Percentiles rank a stretch among this genome's conserved stretches.
phyloP scores from a whole-genome alignment of 768 basidiomycete genomes.

The Trametes cinnabarina region DNA sequence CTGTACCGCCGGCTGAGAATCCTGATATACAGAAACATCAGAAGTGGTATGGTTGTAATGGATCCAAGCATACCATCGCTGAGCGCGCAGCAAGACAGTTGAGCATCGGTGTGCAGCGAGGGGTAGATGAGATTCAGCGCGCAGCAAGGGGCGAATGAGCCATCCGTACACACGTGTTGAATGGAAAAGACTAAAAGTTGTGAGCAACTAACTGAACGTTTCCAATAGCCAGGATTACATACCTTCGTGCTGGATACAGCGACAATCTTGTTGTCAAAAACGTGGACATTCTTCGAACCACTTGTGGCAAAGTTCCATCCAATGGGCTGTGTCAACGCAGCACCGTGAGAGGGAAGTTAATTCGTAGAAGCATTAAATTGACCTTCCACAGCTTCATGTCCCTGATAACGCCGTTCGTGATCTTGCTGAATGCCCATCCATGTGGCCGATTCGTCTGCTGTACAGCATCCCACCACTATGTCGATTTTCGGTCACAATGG shows the following conservation, averaged over 20 bases:
- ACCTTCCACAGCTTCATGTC: constrained; percentile 47
- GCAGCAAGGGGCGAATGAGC: background rate
- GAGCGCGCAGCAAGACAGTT: background rate
- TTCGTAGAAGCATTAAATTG: background rate
- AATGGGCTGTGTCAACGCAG: constrained; percentile 37
- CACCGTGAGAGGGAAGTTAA: too few relatives aligned
- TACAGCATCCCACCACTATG: constrained; percentile 57
- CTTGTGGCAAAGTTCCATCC: constrained; percentile 59
- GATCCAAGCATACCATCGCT: constrained; percentile 37
- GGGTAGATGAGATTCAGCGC: too few relatives aligned
- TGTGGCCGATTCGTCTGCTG: constrained; percentile 55
- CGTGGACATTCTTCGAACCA: constrained; percentile 47
- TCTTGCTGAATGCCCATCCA: constrained; percentile 52
- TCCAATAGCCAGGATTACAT: too few relatives aligned
- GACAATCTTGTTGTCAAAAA: constrained; percentile 53
- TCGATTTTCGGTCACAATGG: too few relatives aligned
- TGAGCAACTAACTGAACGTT: too few relatives aligned
- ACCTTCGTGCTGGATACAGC: constrained; percentile 45
- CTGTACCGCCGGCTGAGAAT: constrained; percentile 54
- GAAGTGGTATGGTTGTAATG: background rate
- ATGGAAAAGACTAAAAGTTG: constrained; percentile 50
- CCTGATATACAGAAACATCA: constrained; percentile 26
- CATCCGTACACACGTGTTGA: constrained; percentile 55
- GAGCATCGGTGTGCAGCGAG: too few relatives aligned
- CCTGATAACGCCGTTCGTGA: constrained; percentile 51